Evolutionary conservation across 108 stramenopile species (phyloP), one percentile per base, ranked within the genome.

Genomic region (Cyclotella kingstonii): DNA sequence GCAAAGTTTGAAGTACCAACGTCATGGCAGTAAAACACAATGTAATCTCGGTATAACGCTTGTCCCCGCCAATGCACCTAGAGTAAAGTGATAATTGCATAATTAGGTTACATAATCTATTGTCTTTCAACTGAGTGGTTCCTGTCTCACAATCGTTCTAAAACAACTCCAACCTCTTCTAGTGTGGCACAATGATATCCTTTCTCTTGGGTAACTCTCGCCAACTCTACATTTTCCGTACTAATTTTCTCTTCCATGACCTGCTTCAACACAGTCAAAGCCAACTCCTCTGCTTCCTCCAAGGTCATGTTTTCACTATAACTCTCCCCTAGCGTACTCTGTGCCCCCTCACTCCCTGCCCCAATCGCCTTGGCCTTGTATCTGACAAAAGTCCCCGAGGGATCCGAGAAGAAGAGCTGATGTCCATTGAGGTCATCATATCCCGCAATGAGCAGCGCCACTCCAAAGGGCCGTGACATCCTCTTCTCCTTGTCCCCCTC

Each of bases 301-400:
- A 98, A 65, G 1, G 98, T 95, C 84, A 99, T 83, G 34, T 78
- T 78, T 54, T 95, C 93, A 41, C 83, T 89, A 69, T 96, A 99
- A 50, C 81, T 83, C 77, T 99, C 99, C 71, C 90, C 81, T 27
- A 99, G 53, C 50, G 94, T 94, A 58, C 79, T 84, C 70, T 98
- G 96, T 18, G 99, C 99, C 1, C 97, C 97, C 78, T 99, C 97
- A 53, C 81, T 74, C 0, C 99, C 99, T 1, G 96, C 94, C 6
- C 99, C 99, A 59, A 99, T 99, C 27, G 99, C 99, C 84, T 98
- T 98, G 61, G 97, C 97, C 83, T 98, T 97, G 86, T 96, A 99
- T 71, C 89, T 80, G 26, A 96, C 91, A 80, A 96, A 99, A 39
- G 97, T 98, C 17, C 99, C 99, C 25, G 82, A 82, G 4, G 99